A percentile compares a stretch with the other conserved stretches of the same genome.
These are phyloP conservation scores for Aspergillus ochraceus DNA, from an alignment of 2,329 filamentous ascomycete species.

Conservation along the genomic window DNA sequence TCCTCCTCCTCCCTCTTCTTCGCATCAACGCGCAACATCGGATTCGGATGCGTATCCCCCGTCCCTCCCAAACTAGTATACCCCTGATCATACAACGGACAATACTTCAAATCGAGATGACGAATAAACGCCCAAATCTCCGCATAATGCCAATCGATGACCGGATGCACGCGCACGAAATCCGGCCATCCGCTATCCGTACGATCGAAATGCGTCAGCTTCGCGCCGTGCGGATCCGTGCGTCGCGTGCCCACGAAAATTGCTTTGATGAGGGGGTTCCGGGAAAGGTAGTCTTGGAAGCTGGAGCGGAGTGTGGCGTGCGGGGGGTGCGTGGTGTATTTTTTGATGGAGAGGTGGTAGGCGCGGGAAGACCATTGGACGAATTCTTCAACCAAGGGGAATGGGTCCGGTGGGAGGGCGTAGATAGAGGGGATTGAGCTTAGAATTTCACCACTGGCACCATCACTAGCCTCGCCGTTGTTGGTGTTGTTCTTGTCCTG, in stretches of 20 bases:
- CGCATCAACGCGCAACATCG: slow-evolving; percentile 56
- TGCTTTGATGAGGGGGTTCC: slow-evolving; percentile 61
- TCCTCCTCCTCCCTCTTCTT: slow-evolving; percentile 21
- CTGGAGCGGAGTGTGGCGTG: slow-evolving; percentile 68
- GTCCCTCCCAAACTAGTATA: slow-evolving; percentile 92
- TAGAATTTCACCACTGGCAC: neutral
- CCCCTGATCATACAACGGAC: slow-evolving; percentile 79
- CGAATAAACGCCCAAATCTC: slow-evolving; percentile 87
- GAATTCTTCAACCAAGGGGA: slow-evolving; percentile 82
- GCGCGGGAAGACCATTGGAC: slow-evolving; percentile 64
- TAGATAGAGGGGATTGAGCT: slow-evolving; percentile 76
- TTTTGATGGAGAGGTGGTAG: slow-evolving; percentile 75
- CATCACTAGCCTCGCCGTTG: too few relatives aligned
- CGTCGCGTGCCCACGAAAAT: slow-evolving; percentile 86
- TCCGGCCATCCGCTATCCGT: slow-evolving; percentile 88
- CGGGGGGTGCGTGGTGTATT: slow-evolving; percentile 65
- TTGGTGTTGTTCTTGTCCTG: neutral
- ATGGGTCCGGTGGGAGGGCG: slow-evolving; percentile 81
- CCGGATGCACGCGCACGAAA: slow-evolving; percentile 91
- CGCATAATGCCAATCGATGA: slow-evolving; percentile 95
- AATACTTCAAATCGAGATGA: slow-evolving; percentile 78
- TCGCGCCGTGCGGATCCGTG: slow-evolving; percentile 86
- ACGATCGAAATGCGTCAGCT: slow-evolving; percentile 76
- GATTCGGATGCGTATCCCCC: slow-evolving; percentile 87
- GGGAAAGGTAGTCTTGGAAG: slow-evolving; percentile 70